Evolutionary conservation across 768 basidiomycete genomes (phyloP).

Genomic region (Pleurotus tuber-regium): DNA sequence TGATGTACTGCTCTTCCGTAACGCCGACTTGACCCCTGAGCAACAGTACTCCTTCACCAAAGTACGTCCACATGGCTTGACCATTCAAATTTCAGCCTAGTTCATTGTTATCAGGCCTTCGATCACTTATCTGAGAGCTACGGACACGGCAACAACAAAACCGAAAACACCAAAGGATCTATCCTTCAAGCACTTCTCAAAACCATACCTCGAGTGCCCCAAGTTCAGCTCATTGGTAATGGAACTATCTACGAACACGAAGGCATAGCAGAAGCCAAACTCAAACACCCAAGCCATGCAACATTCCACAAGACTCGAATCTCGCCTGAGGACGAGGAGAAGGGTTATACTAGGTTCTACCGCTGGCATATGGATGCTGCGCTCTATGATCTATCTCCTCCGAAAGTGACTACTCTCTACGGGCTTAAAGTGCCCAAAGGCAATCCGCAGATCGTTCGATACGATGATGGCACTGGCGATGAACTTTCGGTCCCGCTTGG

Average conservation of each 20-base stretch:
- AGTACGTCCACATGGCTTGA: slow-evolving; percentile 32
- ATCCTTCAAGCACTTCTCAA: slow-evolving; percentile 88
- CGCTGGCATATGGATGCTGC: slow-evolving; percentile 94
- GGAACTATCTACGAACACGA: slow-evolving; percentile 79
- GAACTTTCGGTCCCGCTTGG: slow-evolving; percentile 80
- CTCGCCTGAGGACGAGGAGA: slow-evolving; percentile 64
- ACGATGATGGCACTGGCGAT: slow-evolving; percentile 88
- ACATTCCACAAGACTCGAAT: slow-evolving; percentile 85
- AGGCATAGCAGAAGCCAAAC: slow-evolving; percentile 71
- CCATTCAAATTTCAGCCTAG: not conserved
- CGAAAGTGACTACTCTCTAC: slow-evolving; percentile 84
- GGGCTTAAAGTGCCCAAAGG: slow-evolving; percentile 73
- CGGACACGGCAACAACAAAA: slow-evolving; percentile 90
- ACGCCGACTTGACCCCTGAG: slow-evolving; percentile 68
- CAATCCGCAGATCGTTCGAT: slow-evolving; percentile 57
- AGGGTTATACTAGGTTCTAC: slow-evolving; percentile 82
- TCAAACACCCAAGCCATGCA: slow-evolving; percentile 84
- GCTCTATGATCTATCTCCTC: slow-evolving; percentile 71
- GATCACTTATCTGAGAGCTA: slow-evolving; percentile 62
- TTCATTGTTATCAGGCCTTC: slow-evolving; percentile 55
- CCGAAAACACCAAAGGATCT: slow-evolving; percentile 66
- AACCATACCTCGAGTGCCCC: slow-evolving; percentile 83
- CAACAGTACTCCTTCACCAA: slow-evolving; percentile 85
- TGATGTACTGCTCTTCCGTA: slow-evolving; percentile 54
- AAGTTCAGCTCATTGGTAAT: slow-evolving; percentile 92